Evolutionary conservation across 2,329 filamentous ascomycete genomes (phyloP).

Genomic region (Alternaria arbusti): DNA sequence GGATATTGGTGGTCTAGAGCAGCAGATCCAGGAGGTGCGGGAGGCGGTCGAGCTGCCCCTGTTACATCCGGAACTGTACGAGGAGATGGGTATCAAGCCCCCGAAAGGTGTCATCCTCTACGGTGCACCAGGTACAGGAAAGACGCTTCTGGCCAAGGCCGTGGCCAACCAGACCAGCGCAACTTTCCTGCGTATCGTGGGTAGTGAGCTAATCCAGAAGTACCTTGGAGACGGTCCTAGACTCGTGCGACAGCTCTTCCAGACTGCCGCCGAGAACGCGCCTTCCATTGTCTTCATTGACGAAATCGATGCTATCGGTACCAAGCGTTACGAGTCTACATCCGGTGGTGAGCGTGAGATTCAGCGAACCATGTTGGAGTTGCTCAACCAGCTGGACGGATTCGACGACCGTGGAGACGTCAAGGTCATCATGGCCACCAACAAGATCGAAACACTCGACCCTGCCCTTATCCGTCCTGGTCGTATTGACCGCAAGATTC

Average conservation of each 20-base stretch:
- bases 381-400: constrained; percentile 97
- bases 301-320: constrained; percentile 98
- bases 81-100: constrained; percentile 99
- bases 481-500: constrained; percentile 97
- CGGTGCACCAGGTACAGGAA: constrained; percentile 94
- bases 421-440: constrained; percentile 99
- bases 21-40: constrained; percentile 95
- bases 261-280: constrained; percentile 93
- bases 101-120: constrained; percentile 99
- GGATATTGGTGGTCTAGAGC: constrained; percentile 94
- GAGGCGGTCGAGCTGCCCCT: constrained; percentile 96
- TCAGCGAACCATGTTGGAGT: constrained; percentile 96
- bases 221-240: constrained; percentile 96
- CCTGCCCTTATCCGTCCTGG: constrained; percentile 95
- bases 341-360: constrained; percentile 97
- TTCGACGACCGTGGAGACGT: constrained; percentile 99
- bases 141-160: constrained; percentile 93
- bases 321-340: constrained; percentile 97
- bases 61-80: constrained; percentile 94
- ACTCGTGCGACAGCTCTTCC: constrained; percentile 94
- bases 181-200: constrained; percentile 96
- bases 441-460: constrained; percentile 98
- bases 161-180: constrained; percentile 99
- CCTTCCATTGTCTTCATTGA: constrained; percentile 99
- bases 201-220: constrained; percentile 97